phyloP scores from a whole-genome alignment of 106 monocot genomes.

The Hemerocallis citrina region DNA sequence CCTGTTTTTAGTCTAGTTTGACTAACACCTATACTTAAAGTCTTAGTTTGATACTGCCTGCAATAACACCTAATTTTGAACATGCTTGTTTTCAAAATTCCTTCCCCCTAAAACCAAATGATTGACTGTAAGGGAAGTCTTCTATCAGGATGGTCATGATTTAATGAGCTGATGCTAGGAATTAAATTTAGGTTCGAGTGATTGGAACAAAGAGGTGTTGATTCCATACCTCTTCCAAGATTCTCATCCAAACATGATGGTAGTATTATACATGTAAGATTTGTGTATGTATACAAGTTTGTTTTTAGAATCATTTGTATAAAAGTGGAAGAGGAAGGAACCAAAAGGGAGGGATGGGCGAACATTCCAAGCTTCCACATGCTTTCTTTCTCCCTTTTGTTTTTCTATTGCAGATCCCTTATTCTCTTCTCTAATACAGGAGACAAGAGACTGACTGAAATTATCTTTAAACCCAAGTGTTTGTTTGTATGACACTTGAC shows the following conservation, averaged over 20 bases:
- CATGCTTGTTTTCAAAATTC: too few relatives aligned
- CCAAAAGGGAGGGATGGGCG: conserved; percentile 12
- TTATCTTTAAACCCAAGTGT: background rate
- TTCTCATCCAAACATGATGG: conserved; percentile 25
- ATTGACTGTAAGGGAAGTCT: conserved; percentile 1
- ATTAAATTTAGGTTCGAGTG: conserved; percentile 8
- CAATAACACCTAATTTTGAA: too few relatives aligned
- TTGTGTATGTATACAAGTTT: background rate
- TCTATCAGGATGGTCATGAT: background rate
- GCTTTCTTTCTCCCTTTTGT: background rate
- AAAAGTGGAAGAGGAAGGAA: background rate
- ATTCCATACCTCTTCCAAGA: conserved; percentile 24
- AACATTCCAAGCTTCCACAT: conserved; percentile 24
- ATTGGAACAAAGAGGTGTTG: conserved; percentile 23
- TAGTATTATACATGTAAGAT: conserved; percentile 6
- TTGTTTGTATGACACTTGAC: conserved; percentile 8
- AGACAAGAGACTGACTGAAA: conserved; percentile 20
- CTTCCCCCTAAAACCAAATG: too few relatives aligned
- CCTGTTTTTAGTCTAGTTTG: too few relatives aligned
- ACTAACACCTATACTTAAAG: too few relatives aligned
- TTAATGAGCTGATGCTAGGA: conserved; percentile 2
- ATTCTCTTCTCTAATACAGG: conserved; percentile 2
- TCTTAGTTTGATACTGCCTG: too few relatives aligned
- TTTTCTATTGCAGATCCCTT: background rate
- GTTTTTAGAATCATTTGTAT: background rate